Base-by-base conservation (phyloP, 768 basidiomycete genomes). In the Astraeus odoratus region DNA sequence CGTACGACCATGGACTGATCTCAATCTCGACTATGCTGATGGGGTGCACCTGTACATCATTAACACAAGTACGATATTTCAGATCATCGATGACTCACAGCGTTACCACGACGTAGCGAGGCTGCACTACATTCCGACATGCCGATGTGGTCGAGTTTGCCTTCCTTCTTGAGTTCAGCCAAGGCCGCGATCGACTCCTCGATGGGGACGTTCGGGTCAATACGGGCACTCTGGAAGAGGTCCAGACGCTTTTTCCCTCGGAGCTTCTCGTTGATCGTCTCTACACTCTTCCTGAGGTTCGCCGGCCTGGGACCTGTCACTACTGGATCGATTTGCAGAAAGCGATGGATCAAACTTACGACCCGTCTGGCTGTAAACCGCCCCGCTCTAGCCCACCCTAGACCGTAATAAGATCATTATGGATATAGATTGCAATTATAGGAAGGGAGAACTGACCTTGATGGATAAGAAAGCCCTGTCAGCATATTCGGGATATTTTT, bases 11-110 rank as follows among this genome's bases (percentile, higher is more conserved):
- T 2, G 76, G 72, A 53, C 78, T 81, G 33, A 81, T 64, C 57
- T 86, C 85, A 42, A 85, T 81, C 57, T 86, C 82, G 7, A 80
- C 77, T 13, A 74, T 67, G 10, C 75, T 68, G 46, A 83, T 71
- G 1, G 76, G 77, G 36, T 73, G 67, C 8, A 81, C 65, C 74
- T 80, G 38, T 3, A 7, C 22, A 39, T 13, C 27, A 36, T 18
- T 8, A 24, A 10, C 40, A 20, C 19, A 27, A 41, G 12, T 12
- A 5, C 19, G 15, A 24, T 38, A 12, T 20, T 15, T 19, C 22
- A 7, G 8, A 19, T 16, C 16, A 24, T 34, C 13, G 30, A 16
- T 6, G 29, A 65, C 70, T n/a, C 20, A 60, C 63, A 1, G 57
- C 51, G 34, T 58, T 46, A 25, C 59, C 66, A 47, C 46, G 67